These are phyloP conservation scores for Coriaria nepalensis DNA, from an alignment of 306 rosid species.

Conservation along the genomic window DNA sequence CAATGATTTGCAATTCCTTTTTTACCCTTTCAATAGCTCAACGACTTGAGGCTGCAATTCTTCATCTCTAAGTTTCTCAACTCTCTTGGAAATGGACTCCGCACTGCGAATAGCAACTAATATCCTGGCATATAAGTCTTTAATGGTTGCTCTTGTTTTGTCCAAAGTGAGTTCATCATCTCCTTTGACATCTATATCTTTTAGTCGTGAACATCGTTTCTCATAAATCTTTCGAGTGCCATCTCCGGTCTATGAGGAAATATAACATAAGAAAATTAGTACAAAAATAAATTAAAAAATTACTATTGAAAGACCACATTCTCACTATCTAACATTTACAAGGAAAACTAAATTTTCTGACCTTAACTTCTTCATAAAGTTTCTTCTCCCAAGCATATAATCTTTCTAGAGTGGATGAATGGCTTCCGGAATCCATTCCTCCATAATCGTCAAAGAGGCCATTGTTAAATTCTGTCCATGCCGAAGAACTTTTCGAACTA, in stretches of 20 bases:
- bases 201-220: constrained; percentile 53
- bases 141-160: constrained; percentile 63
- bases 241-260: constrained; percentile 64
- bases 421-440: constrained; percentile 92
- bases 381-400: constrained; percentile 96
- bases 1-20: too few relatives aligned
- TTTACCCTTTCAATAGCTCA: constrained; percentile 84
- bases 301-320: too few relatives aligned
- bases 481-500: constrained; percentile 38
- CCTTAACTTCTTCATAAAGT: constrained; percentile 93
- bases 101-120: constrained; percentile 84
- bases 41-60: constrained; percentile 80
- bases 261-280: constrained; percentile 11
- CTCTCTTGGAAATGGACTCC: constrained; percentile 72
- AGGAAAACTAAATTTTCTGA: too few relatives aligned
- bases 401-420: constrained; percentile 73
- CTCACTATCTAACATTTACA: too few relatives aligned
- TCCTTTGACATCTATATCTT: constrained; percentile 60
- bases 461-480: constrained; percentile 68
- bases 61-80: constrained; percentile 76
- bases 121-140: constrained; percentile 81
- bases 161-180: constrained; percentile 43
- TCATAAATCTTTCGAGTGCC: constrained; percentile 61
- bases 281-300: too few relatives aligned
- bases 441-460: constrained; percentile 73